Percentiles rank a stretch among this genome's conserved stretches.
These are phyloP conservation scores for Penicillium sp. DNA, from an alignment of 2,329 filamentous ascomycete genomes.

Conservation along the genomic window DNA sequence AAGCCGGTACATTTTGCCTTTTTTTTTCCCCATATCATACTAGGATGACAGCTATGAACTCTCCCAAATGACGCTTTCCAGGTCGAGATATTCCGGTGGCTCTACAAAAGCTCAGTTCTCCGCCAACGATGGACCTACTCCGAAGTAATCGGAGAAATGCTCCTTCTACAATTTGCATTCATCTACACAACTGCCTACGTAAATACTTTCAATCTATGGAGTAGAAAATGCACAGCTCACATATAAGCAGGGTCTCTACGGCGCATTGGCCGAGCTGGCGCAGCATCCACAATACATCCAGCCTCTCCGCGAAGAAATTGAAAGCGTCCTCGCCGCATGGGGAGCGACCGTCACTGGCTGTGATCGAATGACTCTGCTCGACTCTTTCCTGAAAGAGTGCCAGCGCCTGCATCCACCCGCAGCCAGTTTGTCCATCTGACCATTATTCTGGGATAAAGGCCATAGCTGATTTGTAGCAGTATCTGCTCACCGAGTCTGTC, in stretches of 20 bases:
- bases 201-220: not conserved
- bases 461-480: slow-evolving; percentile 13
- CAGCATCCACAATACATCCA: slow-evolving; percentile 18
- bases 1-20: slow-evolving; percentile 11
- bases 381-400: slow-evolving; percentile 24
- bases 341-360: slow-evolving; percentile 15
- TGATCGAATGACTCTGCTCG: slow-evolving; percentile 17
- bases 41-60: not conserved
- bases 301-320: slow-evolving; percentile 17
- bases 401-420: slow-evolving; percentile 22
- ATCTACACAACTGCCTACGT: slow-evolving; percentile 25
- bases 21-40: not conserved
- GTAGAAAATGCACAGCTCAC: not conserved
- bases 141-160: slow-evolving; percentile 23
- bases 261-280: slow-evolving; percentile 16
- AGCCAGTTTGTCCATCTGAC: slow-evolving; percentile 18
- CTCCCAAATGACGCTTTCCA: not conserved
- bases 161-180: slow-evolving; percentile 23
- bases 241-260: slow-evolving; percentile 17
- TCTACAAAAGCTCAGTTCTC: slow-evolving; percentile 18
- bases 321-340: slow-evolving; percentile 2
- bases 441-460: not conserved
- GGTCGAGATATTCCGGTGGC: slow-evolving; percentile 24
- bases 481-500: slow-evolving; percentile 22
- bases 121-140: slow-evolving; percentile 19